Base-by-base conservation (phyloP, 768 basidiomycete genomes). In the Suillus luteus region DNA sequence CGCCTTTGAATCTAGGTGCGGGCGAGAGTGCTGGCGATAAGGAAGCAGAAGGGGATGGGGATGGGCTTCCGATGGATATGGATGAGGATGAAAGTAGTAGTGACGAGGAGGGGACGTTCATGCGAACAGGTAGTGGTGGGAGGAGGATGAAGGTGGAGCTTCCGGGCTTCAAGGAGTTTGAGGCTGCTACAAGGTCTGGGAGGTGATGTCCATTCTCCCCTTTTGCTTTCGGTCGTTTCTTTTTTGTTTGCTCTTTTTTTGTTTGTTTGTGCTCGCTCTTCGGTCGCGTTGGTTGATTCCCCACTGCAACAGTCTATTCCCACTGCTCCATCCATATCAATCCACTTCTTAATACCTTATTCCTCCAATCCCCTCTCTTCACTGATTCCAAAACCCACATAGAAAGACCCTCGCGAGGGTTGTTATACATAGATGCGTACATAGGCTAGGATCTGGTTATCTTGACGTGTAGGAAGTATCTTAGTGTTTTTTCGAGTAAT, bases 121-220 rank as follows among this genome's bases (percentile, higher is more conserved):
- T 67, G 27, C 44, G 63, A 54, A 54, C 52, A 1, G 10, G 51
- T 10, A 15, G 6, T n/a, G 43, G 51, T 52, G 9, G 1, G 17
- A 33, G 2, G 52, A 35, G 31, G 19, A 17, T 9, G 4, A 74
- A 77, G 66, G 78, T 88, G 22, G 87, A 84, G 74, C 73, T 89
- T 65, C 87, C 87, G 2, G 81, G 85, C 14, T 89, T 89, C 73
- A 84, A 83, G 68, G 81, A 84, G 76, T 85, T 89, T 65, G 86
- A 86, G 70, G 86, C 86, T 62, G 86, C 85, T 51, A 66, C 72
- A 43, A 67, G 71, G 7, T 41, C 55, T 41, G 9, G 59, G 40
- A 68, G 70, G 52, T 76, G 59, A 75, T 55, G 31, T 61, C 1
- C 14, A 11, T 35, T 15, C n/a, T 60, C 15, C 11, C 4, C 22